Evolutionary conservation across 179 eudicot species (phyloP).

Genomic region (Nepenthes alata): DNA sequence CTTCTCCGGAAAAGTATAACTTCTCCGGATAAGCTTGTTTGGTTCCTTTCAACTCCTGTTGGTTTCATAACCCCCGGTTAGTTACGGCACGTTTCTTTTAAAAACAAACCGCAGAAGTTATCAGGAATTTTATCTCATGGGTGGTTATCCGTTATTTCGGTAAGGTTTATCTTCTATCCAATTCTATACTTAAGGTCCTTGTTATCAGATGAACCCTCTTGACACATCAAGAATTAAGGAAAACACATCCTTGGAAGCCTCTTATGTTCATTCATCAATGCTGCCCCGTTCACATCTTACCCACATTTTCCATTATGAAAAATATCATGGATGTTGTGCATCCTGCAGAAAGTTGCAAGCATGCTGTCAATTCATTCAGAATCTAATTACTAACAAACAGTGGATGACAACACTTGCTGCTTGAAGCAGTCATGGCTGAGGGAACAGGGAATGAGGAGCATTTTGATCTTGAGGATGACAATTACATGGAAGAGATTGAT

Average conservation of each 20-base stretch:
- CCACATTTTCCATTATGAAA: slow-evolving; percentile 14
- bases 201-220: slow-evolving; percentile 10
- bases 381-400: slow-evolving; percentile 20
- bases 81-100: too few relatives aligned
- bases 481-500: slow-evolving; percentile 42
- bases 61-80: too few relatives aligned
- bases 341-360: slow-evolving; percentile 18
- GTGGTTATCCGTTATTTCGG: too few relatives aligned
- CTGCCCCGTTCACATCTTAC: slow-evolving; percentile 18
- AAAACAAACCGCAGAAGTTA: too few relatives aligned
- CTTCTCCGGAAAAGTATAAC: too few relatives aligned
- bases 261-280: slow-evolving; percentile 8
- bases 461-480: slow-evolving; percentile 85
- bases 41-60: too few relatives aligned
- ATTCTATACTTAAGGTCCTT: slow-evolving; percentile 7
- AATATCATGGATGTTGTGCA: slow-evolving; percentile 17
- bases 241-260: slow-evolving; percentile 8
- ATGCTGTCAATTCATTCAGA: slow-evolving; percentile 17
- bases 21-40: too few relatives aligned
- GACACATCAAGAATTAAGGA: slow-evolving; percentile 11
- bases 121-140: too few relatives aligned
- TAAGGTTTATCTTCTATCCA: slow-evolving; percentile 7
- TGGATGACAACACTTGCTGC: slow-evolving; percentile 25
- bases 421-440: slow-evolving; percentile 54
- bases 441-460: slow-evolving; percentile 76